A percentile compares a stretch with the other conserved stretches of the same genome.
These are phyloP conservation scores for Lotus japonicus DNA, from an alignment of 306 rosid species.

Conservation along the genomic window DNA sequence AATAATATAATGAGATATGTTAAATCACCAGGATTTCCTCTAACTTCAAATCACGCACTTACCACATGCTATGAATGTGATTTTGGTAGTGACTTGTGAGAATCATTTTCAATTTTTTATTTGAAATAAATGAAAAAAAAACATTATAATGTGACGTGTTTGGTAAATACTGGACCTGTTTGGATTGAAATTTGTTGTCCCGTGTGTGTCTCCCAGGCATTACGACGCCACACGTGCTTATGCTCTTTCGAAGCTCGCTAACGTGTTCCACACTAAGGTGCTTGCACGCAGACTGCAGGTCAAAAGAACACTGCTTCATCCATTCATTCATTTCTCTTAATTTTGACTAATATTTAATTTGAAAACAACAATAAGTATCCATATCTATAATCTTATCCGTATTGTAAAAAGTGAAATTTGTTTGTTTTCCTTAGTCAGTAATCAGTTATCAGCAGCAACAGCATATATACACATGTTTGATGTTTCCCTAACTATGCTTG, in stretches of 20 bases:
- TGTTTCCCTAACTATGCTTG: conserved; percentile 5
- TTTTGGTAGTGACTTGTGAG: neutral
- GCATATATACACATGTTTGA: too few species aligned
- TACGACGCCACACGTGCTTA: conserved; percentile 97
- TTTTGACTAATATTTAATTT: neutral
- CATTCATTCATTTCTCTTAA: neutral
- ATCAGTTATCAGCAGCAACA: neutral
- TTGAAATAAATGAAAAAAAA: neutral
- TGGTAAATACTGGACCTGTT: neutral
- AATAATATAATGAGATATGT: too few species aligned
- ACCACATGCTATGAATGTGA: too few species aligned
- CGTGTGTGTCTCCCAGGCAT: conserved; percentile 36
- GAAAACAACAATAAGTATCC: neutral
- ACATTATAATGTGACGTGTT: conserved; percentile 10
- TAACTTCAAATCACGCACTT: too few species aligned
- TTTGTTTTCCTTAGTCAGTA: conserved; percentile 26
- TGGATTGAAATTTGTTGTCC: conserved; percentile 19
- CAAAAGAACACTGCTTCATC: neutral
- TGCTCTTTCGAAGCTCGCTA: conserved; percentile 97
- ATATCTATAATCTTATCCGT: neutral
- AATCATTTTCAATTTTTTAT: neutral
- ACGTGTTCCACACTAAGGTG: conserved; percentile 75
- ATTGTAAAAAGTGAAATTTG: conserved; percentile 24
- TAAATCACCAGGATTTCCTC: too few species aligned
- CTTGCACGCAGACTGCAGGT: conserved; percentile 80